These are phyloP conservation scores for Blastocystis sp. DNA, from an alignment of 352 stramenopile species.

Conservation along the genomic window DNA sequence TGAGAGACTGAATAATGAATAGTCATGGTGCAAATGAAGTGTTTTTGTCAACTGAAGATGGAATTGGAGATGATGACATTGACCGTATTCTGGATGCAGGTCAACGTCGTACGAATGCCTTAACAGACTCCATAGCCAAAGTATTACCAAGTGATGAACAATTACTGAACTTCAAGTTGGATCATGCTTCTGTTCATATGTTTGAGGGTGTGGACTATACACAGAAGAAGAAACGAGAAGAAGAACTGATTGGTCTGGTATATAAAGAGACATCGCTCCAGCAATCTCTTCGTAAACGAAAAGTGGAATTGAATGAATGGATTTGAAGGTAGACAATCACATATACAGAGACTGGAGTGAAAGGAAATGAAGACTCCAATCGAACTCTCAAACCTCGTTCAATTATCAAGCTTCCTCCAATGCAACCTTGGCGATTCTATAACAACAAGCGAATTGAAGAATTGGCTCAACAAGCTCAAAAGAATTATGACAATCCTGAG, in stretches of 20 bases:
- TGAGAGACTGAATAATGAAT: background rate
- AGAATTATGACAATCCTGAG: constrained; percentile 62
- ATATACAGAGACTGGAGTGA: background rate
- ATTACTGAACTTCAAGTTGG: constrained; percentile 60
- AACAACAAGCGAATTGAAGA: constrained; percentile 71
- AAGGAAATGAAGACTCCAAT: background rate
- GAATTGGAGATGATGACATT: constrained; percentile 94
- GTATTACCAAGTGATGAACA: constrained; percentile 67
- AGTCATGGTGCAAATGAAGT: constrained; percentile 85
- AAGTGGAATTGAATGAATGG: background rate
- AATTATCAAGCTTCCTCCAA: background rate
- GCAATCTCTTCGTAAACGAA: background rate
- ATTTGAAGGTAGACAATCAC: background rate
- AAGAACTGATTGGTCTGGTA: constrained; percentile 65
- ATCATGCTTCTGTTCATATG: constrained; percentile 27
- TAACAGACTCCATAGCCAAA: constrained; percentile 70
- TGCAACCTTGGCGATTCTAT: constrained; percentile 67
- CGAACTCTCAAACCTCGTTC: background rate
- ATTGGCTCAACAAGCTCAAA: constrained; percentile 71
- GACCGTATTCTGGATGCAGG: constrained; percentile 86
- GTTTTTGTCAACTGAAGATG: constrained; percentile 84
- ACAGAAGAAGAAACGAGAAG: constrained; percentile 68
- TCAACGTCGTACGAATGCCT: constrained; percentile 70
- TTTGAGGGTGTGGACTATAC: constrained; percentile 63
- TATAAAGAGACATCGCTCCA: background rate